Base-by-base conservation (phyloP, 2,329 filamentous ascomycete genomes). In the Aspergillus brunneoviolaceus region DNA sequence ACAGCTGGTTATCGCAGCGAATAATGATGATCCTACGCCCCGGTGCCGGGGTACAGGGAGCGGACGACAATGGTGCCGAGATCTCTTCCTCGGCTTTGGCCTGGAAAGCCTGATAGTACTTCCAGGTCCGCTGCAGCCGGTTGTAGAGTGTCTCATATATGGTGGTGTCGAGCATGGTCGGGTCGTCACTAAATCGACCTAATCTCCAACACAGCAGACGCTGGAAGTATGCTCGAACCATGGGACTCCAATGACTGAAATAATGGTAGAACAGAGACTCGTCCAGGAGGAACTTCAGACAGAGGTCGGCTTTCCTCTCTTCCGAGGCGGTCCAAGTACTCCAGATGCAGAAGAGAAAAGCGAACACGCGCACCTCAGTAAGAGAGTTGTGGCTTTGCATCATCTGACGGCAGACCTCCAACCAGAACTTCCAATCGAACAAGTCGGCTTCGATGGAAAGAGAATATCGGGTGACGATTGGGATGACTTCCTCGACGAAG, bases 231-330 rank as follows among this genome's bases (percentile, higher is more conserved):
- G 92, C 89, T 62, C 93, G 86, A 23, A 96, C 91, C 93, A 96
- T 96, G 0, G 93, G 92, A 70, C 91, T 96, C 92, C 93, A 96
- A 70, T 96, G 92, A 70, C 90, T 94, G 77, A 96, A 97, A 62
- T 92, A 87, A 62, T 85, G 86, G 70, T 90, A 87, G 72, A 96
- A 96, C 2, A 89, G 84, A 27, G 87, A 82, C 57, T 90, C 87
- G 6, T 87, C 84, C 12, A 97, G 79, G 45, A 97, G 78, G 81
- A 95, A 93, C 23, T 87, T 85, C 29, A 89, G 69, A 71, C 91
- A 96, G 19, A 96, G 72, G 14, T 83, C 79, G 59, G 84, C 81
- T 74, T 94, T 96, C 53, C 90, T 84, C 54, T 80, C 78, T 2
- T 87, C 83, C 57, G 91, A 84, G 35, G 84, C 82, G 11, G 85